Evolutionary conservation across 257 asterid species (phyloP).

Genomic region (Nicotiana knightiana): DNA sequence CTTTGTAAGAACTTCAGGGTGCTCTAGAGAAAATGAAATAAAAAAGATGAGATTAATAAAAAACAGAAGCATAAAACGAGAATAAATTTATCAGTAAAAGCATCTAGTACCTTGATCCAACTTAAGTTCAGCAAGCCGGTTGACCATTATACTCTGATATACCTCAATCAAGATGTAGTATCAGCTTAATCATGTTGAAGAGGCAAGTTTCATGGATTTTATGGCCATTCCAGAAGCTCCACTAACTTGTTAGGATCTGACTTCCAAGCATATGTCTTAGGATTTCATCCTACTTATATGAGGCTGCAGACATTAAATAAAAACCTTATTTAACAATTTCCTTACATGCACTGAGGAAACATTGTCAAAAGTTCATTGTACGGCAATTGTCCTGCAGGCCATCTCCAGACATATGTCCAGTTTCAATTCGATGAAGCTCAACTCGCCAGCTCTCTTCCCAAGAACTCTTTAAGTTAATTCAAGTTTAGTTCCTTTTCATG

Average conservation of each 20-base stretch:
- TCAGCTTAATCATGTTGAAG: not conserved
- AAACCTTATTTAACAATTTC: not conserved
- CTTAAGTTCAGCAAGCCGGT: not conserved
- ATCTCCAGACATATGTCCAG: not conserved
- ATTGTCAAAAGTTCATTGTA: not conserved
- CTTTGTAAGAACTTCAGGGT: not conserved
- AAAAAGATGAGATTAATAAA: not conserved
- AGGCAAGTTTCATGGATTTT: not conserved
- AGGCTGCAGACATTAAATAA: not conserved
- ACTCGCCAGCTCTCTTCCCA: not conserved
- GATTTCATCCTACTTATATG: not conserved
- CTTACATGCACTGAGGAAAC: not conserved
- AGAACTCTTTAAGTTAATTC: not conserved
- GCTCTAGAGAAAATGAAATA: not conserved
- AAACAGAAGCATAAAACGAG: not conserved
- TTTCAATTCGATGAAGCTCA: not conserved
- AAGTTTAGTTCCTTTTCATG: conserved; percentile 23
- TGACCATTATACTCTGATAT: not conserved
- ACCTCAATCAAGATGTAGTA: not conserved
- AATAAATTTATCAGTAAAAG: not conserved
- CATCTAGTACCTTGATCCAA: not conserved
- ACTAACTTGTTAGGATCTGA: not conserved
- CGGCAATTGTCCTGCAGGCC: not conserved
- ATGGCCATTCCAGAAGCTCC: not conserved
- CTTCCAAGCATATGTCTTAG: not conserved